A percentile compares a stretch with the other conserved stretches of the same genome.
phyloP scores from a whole-genome alignment of 2,329 filamentous ascomycete genomes.

The Botryotinia convoluta region DNA sequence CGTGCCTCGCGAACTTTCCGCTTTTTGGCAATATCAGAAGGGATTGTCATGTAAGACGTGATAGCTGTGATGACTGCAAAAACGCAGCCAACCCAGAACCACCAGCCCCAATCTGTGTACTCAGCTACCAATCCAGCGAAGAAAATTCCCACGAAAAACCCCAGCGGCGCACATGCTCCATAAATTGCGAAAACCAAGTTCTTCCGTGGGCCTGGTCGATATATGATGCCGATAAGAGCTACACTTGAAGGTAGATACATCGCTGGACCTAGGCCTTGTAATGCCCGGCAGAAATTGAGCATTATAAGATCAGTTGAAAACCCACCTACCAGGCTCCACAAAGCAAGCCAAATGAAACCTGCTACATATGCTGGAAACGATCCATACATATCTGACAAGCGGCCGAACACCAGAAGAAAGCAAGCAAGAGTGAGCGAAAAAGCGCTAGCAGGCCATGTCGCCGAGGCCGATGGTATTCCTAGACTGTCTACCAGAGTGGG shows the following conservation, averaged over 20 bases:
- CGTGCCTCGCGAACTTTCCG: slow-evolving; percentile 23
- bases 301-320: slow-evolving; percentile 67
- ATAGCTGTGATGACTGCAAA: slow-evolving; percentile 47
- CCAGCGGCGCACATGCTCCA: slow-evolving; percentile 52
- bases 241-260: slow-evolving; percentile 69
- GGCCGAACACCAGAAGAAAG: slow-evolving; percentile 62
- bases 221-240: slow-evolving; percentile 62
- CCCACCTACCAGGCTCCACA: slow-evolving; percentile 68
- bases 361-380: slow-evolving; percentile 58
- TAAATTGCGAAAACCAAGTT: slow-evolving; percentile 61
- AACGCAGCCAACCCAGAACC: slow-evolving; percentile 64
- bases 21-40: slow-evolving; percentile 45
- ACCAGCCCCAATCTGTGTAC: slow-evolving; percentile 61
- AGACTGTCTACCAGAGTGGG: slow-evolving; percentile 62
- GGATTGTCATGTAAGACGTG: slow-evolving; percentile 49
- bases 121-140: slow-evolving; percentile 61
- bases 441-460: slow-evolving; percentile 62
- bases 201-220: slow-evolving; percentile 66
- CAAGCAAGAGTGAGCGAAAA: slow-evolving; percentile 55
- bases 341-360: slow-evolving; percentile 61
- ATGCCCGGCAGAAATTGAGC: slow-evolving; percentile 70
- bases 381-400: slow-evolving; percentile 61
- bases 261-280: slow-evolving; percentile 71
- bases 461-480: slow-evolving; percentile 58
- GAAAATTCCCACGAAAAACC: slow-evolving; percentile 62